Percentiles rank a stretch among this genome's conserved stretches.
Evolutionary conservation across 352 stramenopile genomes (phyloP).

Genomic region (Pelagophyceae sp.): DNA sequence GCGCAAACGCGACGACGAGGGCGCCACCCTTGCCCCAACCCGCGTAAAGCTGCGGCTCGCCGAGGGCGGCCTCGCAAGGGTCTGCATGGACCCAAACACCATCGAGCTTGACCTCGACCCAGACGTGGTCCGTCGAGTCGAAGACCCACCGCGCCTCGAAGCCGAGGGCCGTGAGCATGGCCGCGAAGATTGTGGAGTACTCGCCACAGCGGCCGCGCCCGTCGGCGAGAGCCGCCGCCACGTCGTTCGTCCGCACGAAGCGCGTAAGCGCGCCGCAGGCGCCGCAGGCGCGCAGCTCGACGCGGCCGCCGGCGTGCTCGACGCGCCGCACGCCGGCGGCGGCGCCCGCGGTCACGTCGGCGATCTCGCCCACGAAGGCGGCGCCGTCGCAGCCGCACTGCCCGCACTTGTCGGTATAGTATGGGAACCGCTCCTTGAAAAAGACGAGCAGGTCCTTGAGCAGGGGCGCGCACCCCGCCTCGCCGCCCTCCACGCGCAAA

Average conservation of each 20-base stretch:
- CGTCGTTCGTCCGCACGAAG: background rate
- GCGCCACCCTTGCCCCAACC: background rate
- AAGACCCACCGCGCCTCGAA: background rate
- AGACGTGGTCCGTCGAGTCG: conserved; percentile 8
- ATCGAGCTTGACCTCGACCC: background rate
- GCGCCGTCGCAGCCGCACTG: background rate
- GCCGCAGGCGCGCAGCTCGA: background rate
- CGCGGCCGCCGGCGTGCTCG: background rate
- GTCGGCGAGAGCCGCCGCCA: background rate
- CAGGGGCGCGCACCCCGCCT: background rate
- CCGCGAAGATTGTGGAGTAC: background rate
- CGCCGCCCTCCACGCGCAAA: background rate
- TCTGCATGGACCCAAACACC: background rate
- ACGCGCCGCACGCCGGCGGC: too few species aligned
- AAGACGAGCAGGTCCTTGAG: background rate
- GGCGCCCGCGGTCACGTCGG: background rate
- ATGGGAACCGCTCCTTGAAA: background rate
- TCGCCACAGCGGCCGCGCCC: background rate
- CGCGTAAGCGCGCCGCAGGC: background rate
- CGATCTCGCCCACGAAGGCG: background rate
- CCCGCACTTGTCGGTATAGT: background rate
- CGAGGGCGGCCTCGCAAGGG: conserved; percentile 2
- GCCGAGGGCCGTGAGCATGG: background rate
- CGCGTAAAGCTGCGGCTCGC: background rate
- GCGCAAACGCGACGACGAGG: background rate